Percentiles rank a stretch among this genome's conserved stretches.
Conservation (phyloP, 176 grass and related monocot genomes). For the Musa itinerans region DNA sequence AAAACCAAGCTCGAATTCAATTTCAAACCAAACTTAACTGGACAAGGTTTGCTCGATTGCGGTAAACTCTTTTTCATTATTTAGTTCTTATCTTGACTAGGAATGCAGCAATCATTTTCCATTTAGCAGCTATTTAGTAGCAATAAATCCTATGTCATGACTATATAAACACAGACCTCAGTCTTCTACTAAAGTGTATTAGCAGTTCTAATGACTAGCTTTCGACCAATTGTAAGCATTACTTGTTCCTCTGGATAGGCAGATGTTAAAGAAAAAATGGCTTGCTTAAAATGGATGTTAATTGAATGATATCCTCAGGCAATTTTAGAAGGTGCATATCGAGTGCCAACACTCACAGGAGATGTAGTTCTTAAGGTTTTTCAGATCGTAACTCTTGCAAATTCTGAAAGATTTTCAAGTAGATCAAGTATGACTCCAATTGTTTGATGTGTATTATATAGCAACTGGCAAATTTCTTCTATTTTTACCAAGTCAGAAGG, state of each 20-base stretch:
- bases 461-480: too few relatives aligned
- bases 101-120: too few relatives aligned
- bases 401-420: not conserved
- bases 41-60: too few relatives aligned
- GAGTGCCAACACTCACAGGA: constrained; percentile 13
- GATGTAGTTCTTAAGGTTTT: constrained; percentile 17
- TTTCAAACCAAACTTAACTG: too few relatives aligned
- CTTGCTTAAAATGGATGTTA: not conserved
- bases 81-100: too few relatives aligned
- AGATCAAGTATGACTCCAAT: not conserved
- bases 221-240: not conserved
- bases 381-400: not conserved
- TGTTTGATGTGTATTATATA: not conserved
- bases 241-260: not conserved
- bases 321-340: constrained; percentile 7
- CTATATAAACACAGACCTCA: not conserved
- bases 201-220: too few relatives aligned
- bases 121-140: too few relatives aligned
- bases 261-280: not conserved
- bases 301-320: not conserved
- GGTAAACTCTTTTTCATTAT: too few relatives aligned
- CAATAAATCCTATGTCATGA: not conserved
- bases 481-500: constrained; percentile 63
- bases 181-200: too few relatives aligned
- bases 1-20: too few relatives aligned